Evolutionary conservation across 148 eudicot species (phyloP).

Genomic region (Arbutus unedo): DNA sequence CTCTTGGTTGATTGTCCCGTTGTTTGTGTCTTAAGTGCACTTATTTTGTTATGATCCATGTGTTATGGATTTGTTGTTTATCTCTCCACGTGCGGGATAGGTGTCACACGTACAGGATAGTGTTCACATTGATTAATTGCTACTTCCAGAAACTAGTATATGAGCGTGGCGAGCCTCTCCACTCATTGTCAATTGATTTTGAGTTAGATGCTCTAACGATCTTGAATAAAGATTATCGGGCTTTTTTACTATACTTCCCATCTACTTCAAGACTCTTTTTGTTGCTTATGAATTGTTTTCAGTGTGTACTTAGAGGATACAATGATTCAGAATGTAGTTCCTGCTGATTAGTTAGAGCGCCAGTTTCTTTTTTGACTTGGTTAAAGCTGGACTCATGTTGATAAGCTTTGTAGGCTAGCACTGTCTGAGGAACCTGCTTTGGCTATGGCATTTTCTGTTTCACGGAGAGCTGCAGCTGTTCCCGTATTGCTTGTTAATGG

Average conservation of each 20-base stretch:
- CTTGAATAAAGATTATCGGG: not conserved
- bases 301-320: not conserved
- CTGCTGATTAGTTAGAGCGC: not conserved
- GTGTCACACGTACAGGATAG: too few species aligned
- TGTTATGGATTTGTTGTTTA: too few species aligned
- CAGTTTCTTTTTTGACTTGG: not conserved
- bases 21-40: too few species aligned
- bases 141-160: too few species aligned
- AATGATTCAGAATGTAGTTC: not conserved
- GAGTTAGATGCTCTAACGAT: not conserved
- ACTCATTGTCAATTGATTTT: not conserved
- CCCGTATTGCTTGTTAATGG: conserved; percentile 91
- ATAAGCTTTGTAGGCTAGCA: conserved; percentile 50
- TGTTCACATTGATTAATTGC: too few species aligned
- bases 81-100: too few species aligned
- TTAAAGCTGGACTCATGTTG: conserved; percentile 18
- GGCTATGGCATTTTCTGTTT: conserved; percentile 96
- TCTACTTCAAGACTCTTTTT: not conserved
- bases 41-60: too few species aligned
- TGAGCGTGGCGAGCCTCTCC: too few species aligned
- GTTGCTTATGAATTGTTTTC: not conserved
- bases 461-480: conserved; percentile 89
- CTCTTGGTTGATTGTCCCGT: too few species aligned
- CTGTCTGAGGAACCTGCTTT: conserved; percentile 93
- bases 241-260: not conserved